phyloP scores from a whole-genome alignment of 805 yeast species.

The Scheffersomyces spartinae region DNA sequence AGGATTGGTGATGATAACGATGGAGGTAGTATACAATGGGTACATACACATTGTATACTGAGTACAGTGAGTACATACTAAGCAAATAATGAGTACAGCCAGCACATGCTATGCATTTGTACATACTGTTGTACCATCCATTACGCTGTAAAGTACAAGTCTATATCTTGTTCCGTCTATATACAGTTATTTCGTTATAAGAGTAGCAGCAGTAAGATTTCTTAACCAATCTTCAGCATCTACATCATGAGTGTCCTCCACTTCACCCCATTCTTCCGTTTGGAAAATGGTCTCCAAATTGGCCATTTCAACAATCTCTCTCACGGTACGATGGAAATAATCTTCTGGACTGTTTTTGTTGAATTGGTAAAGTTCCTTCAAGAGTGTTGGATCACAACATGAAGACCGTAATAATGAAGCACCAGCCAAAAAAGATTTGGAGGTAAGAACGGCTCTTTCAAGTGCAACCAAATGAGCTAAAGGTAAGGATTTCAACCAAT shows the following conservation, averaged over 20 bases:
- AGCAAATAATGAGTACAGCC: no score
- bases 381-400: constrained; percentile 10
- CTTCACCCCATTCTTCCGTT: constrained; percentile 93
- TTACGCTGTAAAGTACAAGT: no score
- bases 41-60: no score
- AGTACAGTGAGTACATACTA: no score
- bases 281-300: constrained; percentile 77
- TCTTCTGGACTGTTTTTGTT: constrained; percentile 19
- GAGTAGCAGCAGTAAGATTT: constrained; percentile 67
- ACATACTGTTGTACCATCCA: no score
- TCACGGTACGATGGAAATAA: constrained; percentile 36
- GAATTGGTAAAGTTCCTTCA: constrained; percentile 18
- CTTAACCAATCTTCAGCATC: constrained; percentile 83
- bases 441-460: constrained; percentile 78
- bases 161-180: no score
- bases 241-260: constrained; percentile 98
- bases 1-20: no score
- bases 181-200: no score
- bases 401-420: constrained; percentile 48
- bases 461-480: constrained; percentile 77
- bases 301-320: constrained; percentile 66
- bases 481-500: constrained; percentile 53
- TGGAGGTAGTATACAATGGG: no score
- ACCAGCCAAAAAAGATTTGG: constrained; percentile 83
- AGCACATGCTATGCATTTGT: no score